phyloP scores from a whole-genome alignment of 2,329 filamentous ascomycete genomes.

The Graphiopsis chlorocephala region DNA sequence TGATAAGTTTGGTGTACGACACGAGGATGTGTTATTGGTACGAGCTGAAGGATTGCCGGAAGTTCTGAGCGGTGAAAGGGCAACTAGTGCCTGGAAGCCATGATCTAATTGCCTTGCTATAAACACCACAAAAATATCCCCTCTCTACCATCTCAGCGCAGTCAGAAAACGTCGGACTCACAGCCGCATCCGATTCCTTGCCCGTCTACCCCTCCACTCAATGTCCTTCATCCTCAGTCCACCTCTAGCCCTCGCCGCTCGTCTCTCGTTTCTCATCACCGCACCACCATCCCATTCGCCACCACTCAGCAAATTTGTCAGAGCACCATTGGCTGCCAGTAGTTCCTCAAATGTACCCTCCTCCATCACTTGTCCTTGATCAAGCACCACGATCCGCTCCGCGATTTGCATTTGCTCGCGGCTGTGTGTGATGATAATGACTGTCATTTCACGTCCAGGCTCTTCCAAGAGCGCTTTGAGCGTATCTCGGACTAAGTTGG shows the following conservation, averaged over 20 bases:
- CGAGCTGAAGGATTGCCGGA: slow-evolving; percentile 53
- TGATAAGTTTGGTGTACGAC: slow-evolving; percentile 59
- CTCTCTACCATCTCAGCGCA: not conserved
- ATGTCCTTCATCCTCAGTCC: slow-evolving; percentile 11
- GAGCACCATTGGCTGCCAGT: slow-evolving; percentile 34
- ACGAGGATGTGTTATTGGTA: slow-evolving; percentile 62
- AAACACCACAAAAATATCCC: not conserved
- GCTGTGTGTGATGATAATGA: slow-evolving; percentile 79
- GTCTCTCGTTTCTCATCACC: not conserved
- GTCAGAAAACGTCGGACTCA: not conserved
- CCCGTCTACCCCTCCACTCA: slow-evolving; percentile 3
- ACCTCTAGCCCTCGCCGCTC: not conserved
- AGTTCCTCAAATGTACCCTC: slow-evolving; percentile 65
- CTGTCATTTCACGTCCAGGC: slow-evolving; percentile 52
- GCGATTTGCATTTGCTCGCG: slow-evolving; percentile 83
- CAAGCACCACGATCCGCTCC: slow-evolving; percentile 67
- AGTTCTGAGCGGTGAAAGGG: slow-evolving; percentile 54
- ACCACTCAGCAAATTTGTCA: slow-evolving; percentile 40
- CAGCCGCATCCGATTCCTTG: not conserved
- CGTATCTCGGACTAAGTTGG: slow-evolving; percentile 62
- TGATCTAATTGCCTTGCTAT: not conserved
- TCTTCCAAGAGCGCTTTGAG: slow-evolving; percentile 53
- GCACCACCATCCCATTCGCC: slow-evolving; percentile 28
- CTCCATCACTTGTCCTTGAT: slow-evolving; percentile 67
- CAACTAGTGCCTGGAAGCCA: slow-evolving; percentile 34